Percentiles rank a stretch among this genome's conserved stretches.
Conservation (phyloP, 2,329 filamentous ascomycete genomes). For the Sporothrix schenckii region DNA sequence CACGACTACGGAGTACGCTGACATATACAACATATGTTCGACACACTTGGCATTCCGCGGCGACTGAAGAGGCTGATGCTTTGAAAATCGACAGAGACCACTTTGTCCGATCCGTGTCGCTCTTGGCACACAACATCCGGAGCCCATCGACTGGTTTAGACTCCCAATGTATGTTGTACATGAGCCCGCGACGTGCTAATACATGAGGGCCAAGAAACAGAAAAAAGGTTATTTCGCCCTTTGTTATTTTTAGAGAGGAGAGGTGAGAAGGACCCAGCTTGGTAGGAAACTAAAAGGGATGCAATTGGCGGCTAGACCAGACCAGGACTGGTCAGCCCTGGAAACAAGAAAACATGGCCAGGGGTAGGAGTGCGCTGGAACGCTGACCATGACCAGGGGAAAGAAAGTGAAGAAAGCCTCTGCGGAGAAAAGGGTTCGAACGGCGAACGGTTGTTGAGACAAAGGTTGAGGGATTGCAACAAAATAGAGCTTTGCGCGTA, state of each 20-base stretch:
- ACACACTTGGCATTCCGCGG: not conserved
- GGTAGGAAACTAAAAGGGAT: not conserved
- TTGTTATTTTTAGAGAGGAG: constrained; percentile 21
- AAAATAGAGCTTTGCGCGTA: not conserved
- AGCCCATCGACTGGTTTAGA: not conserved
- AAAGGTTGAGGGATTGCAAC: not conserved
- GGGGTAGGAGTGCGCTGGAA: too few species aligned
- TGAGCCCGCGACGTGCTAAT: not conserved
- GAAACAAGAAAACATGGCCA: too few species aligned
- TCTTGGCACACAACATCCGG: not conserved
- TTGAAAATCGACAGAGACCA: not conserved
- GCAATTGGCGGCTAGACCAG: constrained; percentile 11
- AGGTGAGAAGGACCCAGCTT: not conserved
- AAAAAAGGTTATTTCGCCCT: constrained; percentile 20
- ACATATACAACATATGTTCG: too few species aligned
- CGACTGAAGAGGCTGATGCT: not conserved
- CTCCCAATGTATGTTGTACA: not conserved
- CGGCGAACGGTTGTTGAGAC: not conserved
- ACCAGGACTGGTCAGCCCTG: not conserved
- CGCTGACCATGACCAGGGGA: too few species aligned
- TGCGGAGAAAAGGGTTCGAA: not conserved
- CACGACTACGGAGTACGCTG: not conserved
- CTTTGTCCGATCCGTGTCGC: not conserved
- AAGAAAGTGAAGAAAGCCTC: not conserved
- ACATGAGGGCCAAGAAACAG: not conserved